Base-by-base conservation (phyloP, 257 asterid genomes). In the Penstemon barbatus region DNA sequence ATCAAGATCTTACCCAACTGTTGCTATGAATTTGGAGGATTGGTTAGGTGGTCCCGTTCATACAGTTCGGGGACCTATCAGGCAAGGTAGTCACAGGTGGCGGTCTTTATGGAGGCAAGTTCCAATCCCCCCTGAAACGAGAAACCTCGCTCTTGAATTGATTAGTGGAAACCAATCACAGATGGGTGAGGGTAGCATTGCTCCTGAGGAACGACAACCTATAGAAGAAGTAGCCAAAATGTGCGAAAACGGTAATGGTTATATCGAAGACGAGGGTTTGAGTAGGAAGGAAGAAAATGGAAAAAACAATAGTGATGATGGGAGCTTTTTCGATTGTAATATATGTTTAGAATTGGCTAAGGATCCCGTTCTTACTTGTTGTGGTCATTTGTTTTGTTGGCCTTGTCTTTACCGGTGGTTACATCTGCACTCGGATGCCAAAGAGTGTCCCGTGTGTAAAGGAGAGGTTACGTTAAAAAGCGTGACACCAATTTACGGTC, bases 371-470 rank as follows among this genome's bases (percentile, higher is more conserved):
- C 97, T 94, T 48, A 94, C 99, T 56, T 91, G 97, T 74, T 94
- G 99, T 0, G 99, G 99, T 39, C 99, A 94, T 78, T 83, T 94
- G 74, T 94, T 87, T 77, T 94, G 99, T 70, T 94, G 99, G 99
- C 91, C 96, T 3, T 94, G 99, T 74, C 92, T 94, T 54, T 94
- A 87, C 78, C 87, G 90, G 36, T 94, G 99, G 99, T 63, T 94
- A 44, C 87, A 90, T 70, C 80, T 81, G 70, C 97, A 94, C 75
- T 94, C 97, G 0, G 94, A 90, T 57, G 98, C 94, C 7, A 86
- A 86, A 76, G 96, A 90, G 46, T 93, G 98, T 39, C 99, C 99
- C 0, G 97, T 94, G 66, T 91, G 99, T 78, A 94, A 94, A 56
- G 99, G 99, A 64, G 97, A 91, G 84, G 99, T 94, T 41, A 83